Base-by-base conservation (phyloP, 2,329 filamentous ascomycete genomes). In the Diaporthe ilicicola region DNA sequence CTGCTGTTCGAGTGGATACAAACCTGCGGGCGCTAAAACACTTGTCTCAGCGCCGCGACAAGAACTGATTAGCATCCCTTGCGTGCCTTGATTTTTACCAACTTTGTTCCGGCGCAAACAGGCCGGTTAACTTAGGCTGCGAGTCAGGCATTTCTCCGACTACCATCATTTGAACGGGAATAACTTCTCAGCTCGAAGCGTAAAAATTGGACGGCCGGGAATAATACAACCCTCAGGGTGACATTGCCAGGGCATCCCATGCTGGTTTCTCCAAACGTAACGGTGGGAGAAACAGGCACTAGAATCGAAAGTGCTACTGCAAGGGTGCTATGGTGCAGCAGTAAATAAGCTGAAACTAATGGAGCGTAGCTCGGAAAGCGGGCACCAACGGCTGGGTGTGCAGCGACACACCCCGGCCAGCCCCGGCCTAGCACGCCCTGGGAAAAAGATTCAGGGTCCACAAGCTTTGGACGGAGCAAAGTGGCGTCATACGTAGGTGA, bases 401-500 rank as follows among this genome's bases (percentile, higher is more conserved):
- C n/a, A n/a, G n/a, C n/a, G n/a, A n/a, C n/a, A n/a, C n/a, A n/a
- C n/a, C n/a, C n/a, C n/a, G n/a, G n/a, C n/a, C n/a, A 24, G 19
- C n/a, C 55, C 22, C n/a, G 27, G 34, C 48, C 54, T 3, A n/a
- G 12, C 17, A 8, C 39, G 4, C n/a, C n/a, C n/a, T n/a, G n/a
- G n/a, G n/a, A n/a, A n/a, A n/a, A 34, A 19, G 12, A 67, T 42
- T 22, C 51, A 54, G 53, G 51, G 48, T 51, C 62, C 62, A 39
- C 15, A 22, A 7, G 62, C 17, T 53, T 53, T 42, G 32, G 46
- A 9, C 19, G 27, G 29, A 19, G n/a, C 4, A 8, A 55, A 67
- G 44, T 44, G 51, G 51, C 65, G 65, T 67, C 65, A 67, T 67
- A 62, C 13, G 51, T 54, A 48, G 24, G 53, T 32, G 29, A 61